These are phyloP conservation scores for Orychophragmus violaceus DNA, from an alignment of 345 rosid genomes.

Conservation along the genomic window DNA sequence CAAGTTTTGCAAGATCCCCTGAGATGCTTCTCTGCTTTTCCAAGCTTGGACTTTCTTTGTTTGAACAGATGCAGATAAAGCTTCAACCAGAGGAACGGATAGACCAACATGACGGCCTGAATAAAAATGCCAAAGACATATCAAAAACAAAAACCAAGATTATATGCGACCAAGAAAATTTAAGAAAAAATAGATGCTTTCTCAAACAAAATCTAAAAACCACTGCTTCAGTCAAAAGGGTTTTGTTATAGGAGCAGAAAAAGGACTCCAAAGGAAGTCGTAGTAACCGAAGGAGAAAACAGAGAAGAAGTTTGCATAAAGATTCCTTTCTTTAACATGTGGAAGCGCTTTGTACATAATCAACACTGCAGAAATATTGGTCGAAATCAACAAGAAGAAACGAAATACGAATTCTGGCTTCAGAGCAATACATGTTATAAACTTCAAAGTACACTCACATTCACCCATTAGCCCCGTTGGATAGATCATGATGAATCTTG, in stretches of 20 bases:
- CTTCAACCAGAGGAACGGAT: slow-evolving; percentile 73
- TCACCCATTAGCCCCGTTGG: too few species aligned
- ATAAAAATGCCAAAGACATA: not conserved
- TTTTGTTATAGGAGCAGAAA: not conserved
- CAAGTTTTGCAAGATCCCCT: too few species aligned
- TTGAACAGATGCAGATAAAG: slow-evolving; percentile 68
- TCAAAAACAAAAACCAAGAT: not conserved
- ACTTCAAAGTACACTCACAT: slow-evolving; percentile 4
- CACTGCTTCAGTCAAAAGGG: too few species aligned
- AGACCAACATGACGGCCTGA: slow-evolving; percentile 56
- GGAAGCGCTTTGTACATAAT: slow-evolving; percentile 78
- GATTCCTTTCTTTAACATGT: slow-evolving; percentile 46
- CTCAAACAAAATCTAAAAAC: too few species aligned
- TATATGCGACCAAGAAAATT: too few species aligned
- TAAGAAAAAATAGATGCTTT: too few species aligned
- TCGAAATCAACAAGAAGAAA: not conserved
- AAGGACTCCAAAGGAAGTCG: slow-evolving; percentile 44
- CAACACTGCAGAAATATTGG: slow-evolving; percentile 48
- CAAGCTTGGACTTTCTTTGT: slow-evolving; percentile 63
- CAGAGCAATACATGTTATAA: not conserved
- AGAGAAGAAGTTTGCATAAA: slow-evolving; percentile 45
- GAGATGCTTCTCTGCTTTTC: slow-evolving; percentile 33
- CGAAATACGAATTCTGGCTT: not conserved
- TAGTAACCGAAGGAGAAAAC: slow-evolving; percentile 56
- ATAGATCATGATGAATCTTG: too few species aligned